phyloP scores from a whole-genome alignment of 768 basidiomycete species.

The Lyophyllum decastes region DNA sequence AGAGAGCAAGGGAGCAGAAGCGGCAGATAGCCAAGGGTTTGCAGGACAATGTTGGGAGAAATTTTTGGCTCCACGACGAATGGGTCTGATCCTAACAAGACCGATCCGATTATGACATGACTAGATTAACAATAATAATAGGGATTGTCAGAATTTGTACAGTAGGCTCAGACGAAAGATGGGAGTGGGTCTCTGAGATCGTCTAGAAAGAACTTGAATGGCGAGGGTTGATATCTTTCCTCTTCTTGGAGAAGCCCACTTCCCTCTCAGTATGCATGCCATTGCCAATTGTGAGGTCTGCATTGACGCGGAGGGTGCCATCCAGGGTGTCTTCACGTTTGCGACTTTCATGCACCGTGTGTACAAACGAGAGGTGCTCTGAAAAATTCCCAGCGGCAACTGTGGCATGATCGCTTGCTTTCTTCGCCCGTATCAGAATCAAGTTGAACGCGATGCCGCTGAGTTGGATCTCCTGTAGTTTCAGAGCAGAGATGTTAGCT shows the following conservation, averaged over 20 bases:
- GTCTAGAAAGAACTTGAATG: background rate
- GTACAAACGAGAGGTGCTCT: background rate
- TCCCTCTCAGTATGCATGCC: background rate
- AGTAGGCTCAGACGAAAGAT: no score
- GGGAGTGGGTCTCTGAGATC: no score
- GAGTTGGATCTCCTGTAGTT: background rate
- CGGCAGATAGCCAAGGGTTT: no score
- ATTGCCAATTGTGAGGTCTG: background rate
- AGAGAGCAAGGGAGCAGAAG: no score
- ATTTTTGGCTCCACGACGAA: no score
- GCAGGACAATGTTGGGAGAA: no score
- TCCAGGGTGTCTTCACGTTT: background rate
- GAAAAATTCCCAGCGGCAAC: background rate
- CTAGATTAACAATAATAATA: no score
- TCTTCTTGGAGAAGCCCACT: background rate
- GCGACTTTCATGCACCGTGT: background rate
- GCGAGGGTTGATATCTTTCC: background rate
- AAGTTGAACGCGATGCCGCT: background rate
- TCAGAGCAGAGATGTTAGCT: background rate
- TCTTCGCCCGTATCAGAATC: background rate
- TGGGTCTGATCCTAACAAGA: no score
- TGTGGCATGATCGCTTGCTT: background rate
- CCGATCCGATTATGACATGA: no score
- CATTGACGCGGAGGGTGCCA: background rate
- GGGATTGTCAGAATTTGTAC: no score